Conservation (phyloP, 78 protist species). For the Chrysochromulina tobinii region DNA sequence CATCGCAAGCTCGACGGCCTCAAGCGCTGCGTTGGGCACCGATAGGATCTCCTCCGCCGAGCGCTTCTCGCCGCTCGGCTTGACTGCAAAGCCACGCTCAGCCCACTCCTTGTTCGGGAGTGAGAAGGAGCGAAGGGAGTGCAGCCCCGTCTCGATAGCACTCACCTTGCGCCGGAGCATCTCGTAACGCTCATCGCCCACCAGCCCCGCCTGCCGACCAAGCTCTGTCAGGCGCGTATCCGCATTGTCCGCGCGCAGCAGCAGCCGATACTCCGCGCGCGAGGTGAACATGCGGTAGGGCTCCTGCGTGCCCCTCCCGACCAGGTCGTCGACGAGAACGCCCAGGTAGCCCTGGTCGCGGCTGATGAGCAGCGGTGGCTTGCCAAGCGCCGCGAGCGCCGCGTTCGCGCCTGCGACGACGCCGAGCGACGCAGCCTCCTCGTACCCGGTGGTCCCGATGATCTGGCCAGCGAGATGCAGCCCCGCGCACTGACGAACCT, state of each 20-base stretch:
- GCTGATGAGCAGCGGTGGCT: not conserved
- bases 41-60: not conserved
- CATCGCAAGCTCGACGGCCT: not conserved
- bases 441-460: slow-evolving; percentile 94
- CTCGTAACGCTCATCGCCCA: not conserved
- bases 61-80: not conserved
- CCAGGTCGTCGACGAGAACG: slow-evolving; percentile 90
- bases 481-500: slow-evolving; percentile 34
- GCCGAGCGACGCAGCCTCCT: slow-evolving; percentile 82
- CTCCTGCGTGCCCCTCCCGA: slow-evolving; percentile 78
- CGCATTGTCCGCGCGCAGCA: not conserved
- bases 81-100: not conserved
- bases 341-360: slow-evolving; percentile 63
- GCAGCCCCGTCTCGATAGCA: not conserved
- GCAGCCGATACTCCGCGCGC: slow-evolving; percentile 74
- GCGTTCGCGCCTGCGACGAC: slow-evolving; percentile 92
- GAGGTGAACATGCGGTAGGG: slow-evolving; percentile 95
- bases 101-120: slow-evolving; percentile 16
- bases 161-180: not conserved
- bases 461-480: slow-evolving; percentile 92
- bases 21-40: not conserved
- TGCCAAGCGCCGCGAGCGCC: slow-evolving; percentile 12
- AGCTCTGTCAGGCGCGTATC: not conserved
- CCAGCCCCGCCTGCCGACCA: not conserved
- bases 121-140: not conserved